A percentile compares a stretch with the other conserved stretches of the same genome.
Evolutionary conservation across 2,329 filamentous ascomycete genomes (phyloP).

Genomic region (Trichocomaceae sp.): DNA sequence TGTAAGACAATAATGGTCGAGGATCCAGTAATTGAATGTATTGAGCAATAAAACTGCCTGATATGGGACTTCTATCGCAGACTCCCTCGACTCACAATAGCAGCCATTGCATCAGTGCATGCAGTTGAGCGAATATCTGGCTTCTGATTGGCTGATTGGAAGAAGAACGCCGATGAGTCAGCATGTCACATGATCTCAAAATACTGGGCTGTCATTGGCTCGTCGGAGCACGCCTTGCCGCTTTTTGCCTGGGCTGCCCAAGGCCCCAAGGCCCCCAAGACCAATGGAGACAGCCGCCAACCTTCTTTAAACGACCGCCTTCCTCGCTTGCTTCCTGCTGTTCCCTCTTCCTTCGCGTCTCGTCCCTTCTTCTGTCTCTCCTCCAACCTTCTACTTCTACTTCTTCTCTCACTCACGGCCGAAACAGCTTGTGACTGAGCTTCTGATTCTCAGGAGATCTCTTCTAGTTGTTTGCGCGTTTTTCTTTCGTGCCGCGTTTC

Average conservation of each 20-base stretch:
- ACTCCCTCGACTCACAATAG: not conserved
- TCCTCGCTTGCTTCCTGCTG: conserved; percentile 1
- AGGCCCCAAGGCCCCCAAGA: too few relatives aligned
- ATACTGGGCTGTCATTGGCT: not conserved
- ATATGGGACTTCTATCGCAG: not conserved
- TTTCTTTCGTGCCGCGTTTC: not conserved
- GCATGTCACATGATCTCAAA: conserved; percentile 13
- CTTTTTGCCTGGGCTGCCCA: conserved; percentile 2
- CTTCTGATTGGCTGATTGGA: not conserved
- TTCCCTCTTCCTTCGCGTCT: conserved; percentile 5
- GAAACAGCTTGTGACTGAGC: conserved; percentile 1
- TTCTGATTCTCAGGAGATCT: not conserved
- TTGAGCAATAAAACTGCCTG: not conserved
- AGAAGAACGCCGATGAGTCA: conserved; percentile 8
- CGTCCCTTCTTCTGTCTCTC: conserved; percentile 2
- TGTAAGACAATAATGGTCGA: not conserved
- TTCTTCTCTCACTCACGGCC: conserved; percentile 2
- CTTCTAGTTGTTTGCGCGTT: conserved; percentile 3
- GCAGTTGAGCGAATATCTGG: not conserved
- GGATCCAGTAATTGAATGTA: not conserved
- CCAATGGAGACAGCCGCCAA: not conserved
- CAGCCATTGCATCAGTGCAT: not conserved
- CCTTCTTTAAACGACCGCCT: conserved; percentile 12
- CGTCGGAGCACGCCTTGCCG: not conserved
- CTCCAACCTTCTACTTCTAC: not conserved